A percentile compares a stretch with the other conserved stretches of the same genome.
Evolutionary conservation across 345 rosid species (phyloP).

Genomic region (Linum tenue): DNA sequence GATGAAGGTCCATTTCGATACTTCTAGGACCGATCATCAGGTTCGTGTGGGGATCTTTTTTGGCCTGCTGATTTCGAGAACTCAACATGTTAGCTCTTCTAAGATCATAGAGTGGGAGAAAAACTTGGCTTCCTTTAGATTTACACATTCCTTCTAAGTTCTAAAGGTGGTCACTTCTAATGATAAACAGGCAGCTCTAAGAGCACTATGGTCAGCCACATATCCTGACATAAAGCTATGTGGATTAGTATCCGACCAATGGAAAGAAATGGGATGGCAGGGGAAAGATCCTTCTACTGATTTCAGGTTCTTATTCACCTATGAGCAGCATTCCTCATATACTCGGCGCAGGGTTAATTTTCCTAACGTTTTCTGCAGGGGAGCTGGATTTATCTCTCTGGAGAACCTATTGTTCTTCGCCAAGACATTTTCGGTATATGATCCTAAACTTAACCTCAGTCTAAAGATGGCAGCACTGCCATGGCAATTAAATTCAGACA

Average conservation of each 20-base stretch:
- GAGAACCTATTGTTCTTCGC: slow-evolving; percentile 93
- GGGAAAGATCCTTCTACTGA: slow-evolving; percentile 96
- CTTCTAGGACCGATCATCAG: slow-evolving; percentile 75
- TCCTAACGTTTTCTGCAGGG: slow-evolving; percentile 36
- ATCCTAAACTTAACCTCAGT: not conserved
- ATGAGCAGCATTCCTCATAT: not conserved
- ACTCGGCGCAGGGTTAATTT: not conserved
- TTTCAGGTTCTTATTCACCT: slow-evolving; percentile 46
- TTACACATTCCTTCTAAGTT: no score
- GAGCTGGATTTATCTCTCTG: slow-evolving; percentile 88
- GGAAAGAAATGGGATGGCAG: slow-evolving; percentile 99
- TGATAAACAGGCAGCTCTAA: slow-evolving; percentile 53
- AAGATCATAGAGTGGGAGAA: no score
- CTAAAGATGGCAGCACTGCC: no score
- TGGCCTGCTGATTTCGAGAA: not conserved
- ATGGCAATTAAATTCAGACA: not conserved
- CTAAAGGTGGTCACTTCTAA: not conserved
- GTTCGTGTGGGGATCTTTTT: slow-evolving; percentile 12
- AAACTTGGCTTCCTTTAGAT: not conserved
- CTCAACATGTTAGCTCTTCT: no score
- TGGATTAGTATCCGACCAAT: slow-evolving; percentile 74
- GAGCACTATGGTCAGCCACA: slow-evolving; percentile 76
- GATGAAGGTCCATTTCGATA: slow-evolving; percentile 66
- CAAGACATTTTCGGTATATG: slow-evolving; percentile 62
- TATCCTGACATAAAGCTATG: slow-evolving; percentile 63